Conservation (phyloP, 108 stramenopile genomes). For the Seminavis robusta region DNA sequence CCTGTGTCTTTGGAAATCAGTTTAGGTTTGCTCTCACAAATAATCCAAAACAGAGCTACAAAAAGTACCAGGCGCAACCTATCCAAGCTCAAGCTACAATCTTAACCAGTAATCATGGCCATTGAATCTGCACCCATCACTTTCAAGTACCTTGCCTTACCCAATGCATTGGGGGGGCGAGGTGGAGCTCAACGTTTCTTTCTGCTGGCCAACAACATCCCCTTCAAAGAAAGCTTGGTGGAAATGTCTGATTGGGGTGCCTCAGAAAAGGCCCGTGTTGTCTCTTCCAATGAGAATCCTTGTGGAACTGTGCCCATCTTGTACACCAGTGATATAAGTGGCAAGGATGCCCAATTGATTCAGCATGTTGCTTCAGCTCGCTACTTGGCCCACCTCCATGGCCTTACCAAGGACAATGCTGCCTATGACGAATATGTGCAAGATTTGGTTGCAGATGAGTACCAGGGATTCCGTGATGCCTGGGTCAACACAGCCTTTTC, state of each 20-base stretch:
- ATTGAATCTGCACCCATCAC: background rate
- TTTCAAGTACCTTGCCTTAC: conserved; percentile 9
- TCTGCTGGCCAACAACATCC: conserved; percentile 5
- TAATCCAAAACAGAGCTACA: too few species aligned
- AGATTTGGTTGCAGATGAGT: conserved; percentile 10
- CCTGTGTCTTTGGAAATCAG: too few species aligned
- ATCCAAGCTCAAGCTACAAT: too few species aligned
- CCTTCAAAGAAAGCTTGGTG: conserved; percentile 12
- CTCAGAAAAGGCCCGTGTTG: conserved; percentile 10
- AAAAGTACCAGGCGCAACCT: too few species aligned
- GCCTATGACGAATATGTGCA: background rate
- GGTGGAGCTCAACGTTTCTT: conserved; percentile 22
- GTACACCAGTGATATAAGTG: background rate
- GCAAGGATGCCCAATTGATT: background rate
- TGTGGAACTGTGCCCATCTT: background rate
- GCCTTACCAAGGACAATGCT: too few species aligned
- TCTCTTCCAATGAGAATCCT: conserved; percentile 4
- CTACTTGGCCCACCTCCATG: background rate
- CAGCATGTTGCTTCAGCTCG: conserved; percentile 3
- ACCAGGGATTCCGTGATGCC: conserved; percentile 3
- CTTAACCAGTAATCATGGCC: too few species aligned
- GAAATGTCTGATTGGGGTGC: background rate
- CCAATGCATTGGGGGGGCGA: conserved; percentile 6
- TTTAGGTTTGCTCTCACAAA: too few species aligned
- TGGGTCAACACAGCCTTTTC: background rate